Evolutionary conservation across 148 eudicot genomes (phyloP).

Genomic region (Vaccinium macrocarpon): DNA sequence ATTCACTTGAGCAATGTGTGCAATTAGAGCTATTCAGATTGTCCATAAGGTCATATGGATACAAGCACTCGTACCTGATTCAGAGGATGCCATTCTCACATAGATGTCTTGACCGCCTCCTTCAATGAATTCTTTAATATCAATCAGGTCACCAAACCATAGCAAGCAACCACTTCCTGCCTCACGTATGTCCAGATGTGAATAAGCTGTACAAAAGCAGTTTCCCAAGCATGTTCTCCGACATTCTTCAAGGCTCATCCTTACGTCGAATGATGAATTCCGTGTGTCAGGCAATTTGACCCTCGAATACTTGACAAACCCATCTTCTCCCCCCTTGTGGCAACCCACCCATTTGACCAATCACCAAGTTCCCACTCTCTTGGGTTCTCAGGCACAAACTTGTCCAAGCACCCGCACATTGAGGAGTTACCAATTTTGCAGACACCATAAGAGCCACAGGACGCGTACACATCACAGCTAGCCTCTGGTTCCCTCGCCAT

Average conservation of each 20-base stretch:
- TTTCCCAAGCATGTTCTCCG: conserved; percentile 29
- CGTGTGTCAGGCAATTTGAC: conserved; percentile 36
- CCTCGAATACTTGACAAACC: conserved; percentile 29
- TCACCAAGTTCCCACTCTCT: conserved; percentile 23
- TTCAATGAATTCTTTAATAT: conserved; percentile 23
- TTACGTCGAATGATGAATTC: conserved; percentile 31
- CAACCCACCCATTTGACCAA: conserved; percentile 44
- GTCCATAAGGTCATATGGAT: neutral
- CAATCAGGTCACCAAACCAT: conserved; percentile 38
- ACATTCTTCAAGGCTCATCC: conserved; percentile 37
- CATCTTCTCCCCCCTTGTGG: conserved; percentile 19
- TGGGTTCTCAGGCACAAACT: conserved; percentile 26
- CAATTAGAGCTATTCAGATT: neutral
- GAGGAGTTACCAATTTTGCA: conserved; percentile 14
- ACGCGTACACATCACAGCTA: conserved; percentile 22
- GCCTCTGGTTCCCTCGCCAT: conserved; percentile 16
- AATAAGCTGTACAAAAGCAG: conserved; percentile 41
- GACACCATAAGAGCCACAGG: conserved; percentile 24
- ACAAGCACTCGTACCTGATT: conserved; percentile 18
- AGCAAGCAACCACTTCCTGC: conserved; percentile 47
- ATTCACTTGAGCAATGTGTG: neutral
- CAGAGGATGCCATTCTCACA: conserved; percentile 35
- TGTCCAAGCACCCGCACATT: conserved; percentile 29
- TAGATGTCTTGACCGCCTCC: conserved; percentile 30
- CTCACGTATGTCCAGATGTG: conserved; percentile 23